Percentiles rank a stretch among this genome's conserved stretches.
Evolutionary conservation across 164 flowering plant genomes (phyloP).

Genomic region (Cinnamomum micranthum): DNA sequence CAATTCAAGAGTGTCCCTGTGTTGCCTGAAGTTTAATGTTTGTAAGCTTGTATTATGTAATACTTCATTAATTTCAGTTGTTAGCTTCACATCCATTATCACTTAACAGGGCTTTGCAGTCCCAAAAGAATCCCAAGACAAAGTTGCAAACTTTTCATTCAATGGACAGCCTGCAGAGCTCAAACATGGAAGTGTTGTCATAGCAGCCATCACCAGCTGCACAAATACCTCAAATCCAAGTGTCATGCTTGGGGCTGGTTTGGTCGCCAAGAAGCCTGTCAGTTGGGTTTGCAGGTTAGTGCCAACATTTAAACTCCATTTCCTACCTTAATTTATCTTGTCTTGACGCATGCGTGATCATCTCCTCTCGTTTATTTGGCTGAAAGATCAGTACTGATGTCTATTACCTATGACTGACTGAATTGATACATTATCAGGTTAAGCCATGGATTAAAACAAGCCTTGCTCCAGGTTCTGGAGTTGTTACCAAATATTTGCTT

Average conservation of each 20-base stretch:
- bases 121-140: constrained; percentile 71
- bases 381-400: no score
- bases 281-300: constrained; percentile 75
- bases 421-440: constrained; percentile 38
- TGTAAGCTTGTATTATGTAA: background rate
- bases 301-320: background rate
- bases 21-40: background rate
- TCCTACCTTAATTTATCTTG: background rate
- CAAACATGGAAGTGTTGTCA: constrained; percentile 83
- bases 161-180: constrained; percentile 70
- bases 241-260: constrained; percentile 92
- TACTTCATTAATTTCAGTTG: background rate
- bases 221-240: constrained; percentile 91
- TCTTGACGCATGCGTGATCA: background rate
- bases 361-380: background rate
- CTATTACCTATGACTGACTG: background rate
- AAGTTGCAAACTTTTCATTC: constrained; percentile 60
- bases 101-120: constrained; percentile 71
- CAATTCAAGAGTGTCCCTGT: background rate
- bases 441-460: constrained; percentile 91
- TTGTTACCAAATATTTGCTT: constrained; percentile 80
- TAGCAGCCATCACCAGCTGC: constrained; percentile 92
- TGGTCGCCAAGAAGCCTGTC: constrained; percentile 88
- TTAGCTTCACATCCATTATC: background rate
- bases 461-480: constrained; percentile 91